Evolutionary conservation across 1,284 basidiomycete genomes (phyloP).

Genomic region (Cerrena zonata): DNA sequence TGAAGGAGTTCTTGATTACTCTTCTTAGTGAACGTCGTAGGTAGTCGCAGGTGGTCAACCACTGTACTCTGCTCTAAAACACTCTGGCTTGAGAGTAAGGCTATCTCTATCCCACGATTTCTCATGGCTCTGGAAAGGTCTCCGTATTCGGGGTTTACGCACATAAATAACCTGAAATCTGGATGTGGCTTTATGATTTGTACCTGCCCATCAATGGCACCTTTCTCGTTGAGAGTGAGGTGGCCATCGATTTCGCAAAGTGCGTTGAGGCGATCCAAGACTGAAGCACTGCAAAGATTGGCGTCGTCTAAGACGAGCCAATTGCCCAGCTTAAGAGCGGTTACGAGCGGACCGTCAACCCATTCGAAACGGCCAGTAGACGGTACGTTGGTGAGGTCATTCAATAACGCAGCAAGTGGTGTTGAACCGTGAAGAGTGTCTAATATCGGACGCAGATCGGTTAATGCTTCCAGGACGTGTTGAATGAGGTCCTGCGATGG

Average conservation of each 20-base stretch:
- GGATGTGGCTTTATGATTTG: constrained; percentile 79
- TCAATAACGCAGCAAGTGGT: neutral
- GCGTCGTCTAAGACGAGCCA: constrained; percentile 93
- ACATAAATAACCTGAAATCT: constrained; percentile 91
- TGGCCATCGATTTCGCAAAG: constrained; percentile 85
- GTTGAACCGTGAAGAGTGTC: too few relatives aligned
- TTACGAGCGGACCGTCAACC: constrained; percentile 92
- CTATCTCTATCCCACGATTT: constrained; percentile 91
- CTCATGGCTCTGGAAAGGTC: constrained; percentile 98
- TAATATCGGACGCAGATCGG: neutral
- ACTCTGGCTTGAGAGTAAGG: constrained; percentile 34
- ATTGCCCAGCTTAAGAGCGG: constrained; percentile 79
- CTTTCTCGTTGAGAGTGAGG: constrained; percentile 84
- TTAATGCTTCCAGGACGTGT: neutral
- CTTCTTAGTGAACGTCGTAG: constrained; percentile 17
- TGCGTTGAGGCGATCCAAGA: constrained; percentile 94
- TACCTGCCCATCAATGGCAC: constrained; percentile 73
- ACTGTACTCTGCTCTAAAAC: constrained; percentile 45
- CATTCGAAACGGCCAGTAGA: constrained; percentile 76
- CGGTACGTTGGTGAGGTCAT: neutral
- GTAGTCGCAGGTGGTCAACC: constrained; percentile 46
- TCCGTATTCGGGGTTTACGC: constrained; percentile 84
- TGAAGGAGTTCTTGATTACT: neutral
- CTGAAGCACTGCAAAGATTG: constrained; percentile 91
- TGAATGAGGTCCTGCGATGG: neutral